These are phyloP conservation scores for Fomes fomentarius DNA, from an alignment of 1,284 basidiomycete species.

Conservation along the genomic window DNA sequence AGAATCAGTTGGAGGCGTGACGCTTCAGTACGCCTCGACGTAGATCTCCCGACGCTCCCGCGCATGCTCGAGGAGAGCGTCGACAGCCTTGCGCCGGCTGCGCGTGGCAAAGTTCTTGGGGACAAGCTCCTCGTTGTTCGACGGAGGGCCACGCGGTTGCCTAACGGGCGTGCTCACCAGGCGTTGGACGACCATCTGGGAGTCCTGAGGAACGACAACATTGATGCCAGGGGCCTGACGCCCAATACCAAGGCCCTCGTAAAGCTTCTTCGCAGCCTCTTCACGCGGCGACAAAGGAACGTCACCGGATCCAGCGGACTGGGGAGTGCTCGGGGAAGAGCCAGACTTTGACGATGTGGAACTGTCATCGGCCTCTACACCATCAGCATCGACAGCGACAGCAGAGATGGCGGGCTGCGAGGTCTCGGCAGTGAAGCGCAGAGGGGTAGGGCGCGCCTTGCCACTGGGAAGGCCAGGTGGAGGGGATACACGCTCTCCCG, in stretches of 20 bases:
- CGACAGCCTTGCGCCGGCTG: constrained; percentile 79
- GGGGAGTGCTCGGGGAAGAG: constrained; percentile 71
- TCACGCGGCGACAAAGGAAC: constrained; percentile 75
- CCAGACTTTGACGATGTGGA: constrained; percentile 53
- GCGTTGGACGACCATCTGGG: constrained; percentile 45
- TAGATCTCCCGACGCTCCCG: constrained; percentile 65
- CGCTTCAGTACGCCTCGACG: constrained; percentile 56
- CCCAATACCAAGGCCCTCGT: constrained; percentile 80
- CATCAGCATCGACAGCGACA: constrained; percentile 60
- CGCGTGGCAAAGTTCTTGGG: constrained; percentile 88
- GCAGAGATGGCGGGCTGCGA: constrained; percentile 59
- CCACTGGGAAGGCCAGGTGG: constrained; percentile 39
- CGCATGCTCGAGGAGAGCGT: constrained; percentile 68
- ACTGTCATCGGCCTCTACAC: constrained; percentile 55
- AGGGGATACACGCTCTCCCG: constrained; percentile 57
- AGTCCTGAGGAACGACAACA: constrained; percentile 33
- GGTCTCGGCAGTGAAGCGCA: constrained; percentile 60
- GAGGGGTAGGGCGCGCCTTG: constrained; percentile 68
- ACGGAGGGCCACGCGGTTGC: constrained; percentile 87
- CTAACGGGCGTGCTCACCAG: constrained; percentile 71
- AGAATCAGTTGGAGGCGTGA: constrained; percentile 6
- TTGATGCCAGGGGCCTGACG: constrained; percentile 51
- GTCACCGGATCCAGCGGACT: constrained; percentile 63
- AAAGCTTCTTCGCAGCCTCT: constrained; percentile 79
- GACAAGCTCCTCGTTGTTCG: constrained; percentile 84